phyloP scores from a whole-genome alignment of 768 basidiomycete species.

The Scleroderma bovista region DNA sequence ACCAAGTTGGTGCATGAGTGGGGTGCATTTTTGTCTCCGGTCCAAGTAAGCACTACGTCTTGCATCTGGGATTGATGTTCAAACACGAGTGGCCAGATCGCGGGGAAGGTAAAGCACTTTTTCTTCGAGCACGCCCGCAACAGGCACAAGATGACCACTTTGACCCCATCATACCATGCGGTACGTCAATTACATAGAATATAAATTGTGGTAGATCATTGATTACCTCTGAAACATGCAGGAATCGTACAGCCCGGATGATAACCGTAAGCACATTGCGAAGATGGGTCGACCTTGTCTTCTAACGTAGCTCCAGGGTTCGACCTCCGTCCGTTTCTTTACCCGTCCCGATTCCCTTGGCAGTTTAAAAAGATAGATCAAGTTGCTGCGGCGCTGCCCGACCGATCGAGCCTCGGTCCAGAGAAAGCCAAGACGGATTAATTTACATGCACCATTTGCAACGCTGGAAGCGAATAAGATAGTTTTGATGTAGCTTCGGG shows the following conservation, averaged over 20 bases:
- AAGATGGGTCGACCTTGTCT: not conserved
- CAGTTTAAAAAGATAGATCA: slow-evolving; percentile 96
- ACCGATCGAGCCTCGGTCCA: slow-evolving; percentile 44
- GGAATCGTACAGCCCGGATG: slow-evolving; percentile 96
- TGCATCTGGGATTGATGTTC: not conserved
- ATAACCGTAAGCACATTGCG: slow-evolving; percentile 68
- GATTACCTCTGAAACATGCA: slow-evolving; percentile 24
- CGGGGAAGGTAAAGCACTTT: slow-evolving; percentile 95
- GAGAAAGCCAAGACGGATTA: slow-evolving; percentile 48
- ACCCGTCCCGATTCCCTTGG: slow-evolving; percentile 92
- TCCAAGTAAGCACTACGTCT: slow-evolving; percentile 47
- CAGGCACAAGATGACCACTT: slow-evolving; percentile 96
- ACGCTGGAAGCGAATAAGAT: slow-evolving; percentile 9
- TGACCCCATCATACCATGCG: slow-evolving; percentile 92
- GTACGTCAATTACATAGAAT: slow-evolving; percentile 40
- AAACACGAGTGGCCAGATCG: slow-evolving; percentile 54
- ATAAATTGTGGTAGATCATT: not conserved
- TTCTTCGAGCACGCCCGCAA: slow-evolving; percentile 97
- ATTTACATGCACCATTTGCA: no score
- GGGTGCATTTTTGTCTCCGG: slow-evolving; percentile 79
- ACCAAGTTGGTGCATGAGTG: slow-evolving; percentile 93
- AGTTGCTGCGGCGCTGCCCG: slow-evolving; percentile 70
- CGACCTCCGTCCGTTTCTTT: slow-evolving; percentile 93
- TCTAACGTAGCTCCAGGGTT: slow-evolving; percentile 52
- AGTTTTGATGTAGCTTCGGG: no score